These are phyloP conservation scores for Microcyclospora tardicrescens DNA, from an alignment of 2,329 filamentous ascomycete genomes.

Conservation along the genomic window DNA sequence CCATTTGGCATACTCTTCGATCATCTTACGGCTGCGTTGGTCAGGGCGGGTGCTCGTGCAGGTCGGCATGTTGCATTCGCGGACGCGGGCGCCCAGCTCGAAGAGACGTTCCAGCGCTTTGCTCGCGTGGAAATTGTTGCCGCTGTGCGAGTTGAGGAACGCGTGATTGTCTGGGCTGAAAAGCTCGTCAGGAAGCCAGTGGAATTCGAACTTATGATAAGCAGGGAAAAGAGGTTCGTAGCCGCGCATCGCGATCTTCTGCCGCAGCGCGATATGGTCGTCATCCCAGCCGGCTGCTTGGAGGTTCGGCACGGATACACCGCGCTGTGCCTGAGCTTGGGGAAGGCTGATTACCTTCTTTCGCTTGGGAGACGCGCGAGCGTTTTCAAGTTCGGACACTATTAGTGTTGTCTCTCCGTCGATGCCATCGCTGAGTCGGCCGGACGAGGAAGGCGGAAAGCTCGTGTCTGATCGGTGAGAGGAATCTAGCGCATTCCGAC, in stretches of 20 bases:
- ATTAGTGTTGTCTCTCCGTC: constrained; percentile 6
- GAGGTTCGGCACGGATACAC: constrained; percentile 14
- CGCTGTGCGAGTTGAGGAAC: constrained; percentile 32
- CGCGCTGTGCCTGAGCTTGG: constrained; percentile 10
- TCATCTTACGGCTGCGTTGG: constrained; percentile 8
- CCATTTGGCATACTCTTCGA: constrained; percentile 41
- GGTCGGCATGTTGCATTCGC: constrained; percentile 29
- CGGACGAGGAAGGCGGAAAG: not conserved
- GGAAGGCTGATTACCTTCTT: constrained; percentile 12
- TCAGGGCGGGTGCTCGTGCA: not conserved
- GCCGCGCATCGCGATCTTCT: constrained; percentile 42
- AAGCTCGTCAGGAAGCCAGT: constrained; percentile 39
- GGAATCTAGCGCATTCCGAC: too few relatives aligned
- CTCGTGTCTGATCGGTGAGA: not conserved
- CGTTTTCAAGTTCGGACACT: constrained; percentile 14
- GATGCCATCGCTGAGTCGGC: constrained; percentile 3
- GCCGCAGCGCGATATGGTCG: constrained; percentile 40
- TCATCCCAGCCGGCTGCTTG: constrained; percentile 32
- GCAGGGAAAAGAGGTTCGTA: constrained; percentile 42
- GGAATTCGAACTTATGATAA: constrained; percentile 41
- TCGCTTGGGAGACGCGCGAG: constrained; percentile 4
- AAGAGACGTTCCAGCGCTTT: constrained; percentile 39
- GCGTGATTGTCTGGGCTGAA: constrained; percentile 32
- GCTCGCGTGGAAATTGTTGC: constrained; percentile 34
- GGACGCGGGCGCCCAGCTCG: constrained; percentile 36